Evolutionary conservation across 208 protist genomes (phyloP).

Genomic region (Angomonas ambiguus): DNA sequence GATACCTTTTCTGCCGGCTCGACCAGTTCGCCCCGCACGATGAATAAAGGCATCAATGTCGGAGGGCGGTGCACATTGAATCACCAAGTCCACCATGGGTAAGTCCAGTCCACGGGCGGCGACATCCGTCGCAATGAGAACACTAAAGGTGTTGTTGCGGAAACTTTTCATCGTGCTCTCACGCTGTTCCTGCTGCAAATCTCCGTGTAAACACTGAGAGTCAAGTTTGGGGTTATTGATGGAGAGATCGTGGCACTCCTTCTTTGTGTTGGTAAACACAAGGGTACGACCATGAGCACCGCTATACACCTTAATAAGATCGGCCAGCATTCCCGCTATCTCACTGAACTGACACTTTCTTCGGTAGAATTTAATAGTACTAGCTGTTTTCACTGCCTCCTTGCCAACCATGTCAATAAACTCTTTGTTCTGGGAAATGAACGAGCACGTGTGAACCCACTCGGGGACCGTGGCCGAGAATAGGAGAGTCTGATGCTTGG

Average conservation of each 20-base stretch:
- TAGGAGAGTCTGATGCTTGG: conserved; percentile 88
- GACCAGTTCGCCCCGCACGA: conserved; percentile 94
- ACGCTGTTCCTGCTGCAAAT: conserved; percentile 92
- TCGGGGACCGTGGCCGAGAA: conserved; percentile 93
- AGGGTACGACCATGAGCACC: conserved; percentile 79
- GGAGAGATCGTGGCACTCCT: conserved; percentile 88
- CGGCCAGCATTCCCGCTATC: conserved; percentile 89
- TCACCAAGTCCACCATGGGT: conserved; percentile 88
- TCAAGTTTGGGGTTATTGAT: conserved; percentile 89
- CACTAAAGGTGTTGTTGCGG: conserved; percentile 89
- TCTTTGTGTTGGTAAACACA: conserved; percentile 93
- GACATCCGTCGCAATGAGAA: conserved; percentile 94
- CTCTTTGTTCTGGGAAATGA: conserved; percentile 78
- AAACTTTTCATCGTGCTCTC: conserved; percentile 94
- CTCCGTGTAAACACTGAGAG: conserved; percentile 95
- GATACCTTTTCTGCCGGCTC: conserved; percentile 89
- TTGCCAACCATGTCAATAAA: conserved; percentile 95
- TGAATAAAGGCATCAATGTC: conserved; percentile 97
- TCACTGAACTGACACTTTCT: conserved; percentile 89
- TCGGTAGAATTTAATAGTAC: conserved; percentile 84
- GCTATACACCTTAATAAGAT: conserved; percentile 88
- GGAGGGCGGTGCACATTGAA: conserved; percentile 76
- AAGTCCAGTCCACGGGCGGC: conserved; percentile 86
- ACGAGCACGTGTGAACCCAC: conserved; percentile 85
- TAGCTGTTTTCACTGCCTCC: conserved; percentile 92